Base-by-base conservation (phyloP, 2,329 filamentous ascomycete genomes). In the Penicillium sp. region DNA sequence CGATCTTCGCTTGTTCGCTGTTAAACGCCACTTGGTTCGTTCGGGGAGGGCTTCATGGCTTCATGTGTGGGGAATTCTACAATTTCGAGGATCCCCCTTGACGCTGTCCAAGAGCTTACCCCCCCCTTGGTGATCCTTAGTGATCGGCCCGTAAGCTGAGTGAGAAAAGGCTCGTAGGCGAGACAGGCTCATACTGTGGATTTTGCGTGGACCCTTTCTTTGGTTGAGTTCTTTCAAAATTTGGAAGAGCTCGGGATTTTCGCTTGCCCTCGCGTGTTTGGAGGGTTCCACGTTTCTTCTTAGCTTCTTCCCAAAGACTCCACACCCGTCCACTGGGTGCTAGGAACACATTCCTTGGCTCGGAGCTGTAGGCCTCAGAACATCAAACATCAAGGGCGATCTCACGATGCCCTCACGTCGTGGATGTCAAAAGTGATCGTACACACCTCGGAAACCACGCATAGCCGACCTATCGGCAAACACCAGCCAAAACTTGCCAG, bases 401-500 rank as follows among this genome's bases (percentile, higher is more conserved):
- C 36, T 39, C 36, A 9, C 12, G 6, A 16, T 28, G 28, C 23
- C 24, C 41, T 18, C 16, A 39, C 3, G 13, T 33, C 31, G 12
- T 15, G 3, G 15, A 15, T 33, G 31, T 38, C 6, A 21, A 3
- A 9, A 13, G 16, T 4, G 12, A 39, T 39, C 10, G 9, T 10
- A 38, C n/a, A 39, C 6, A 39, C 12, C 36, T 2, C 34, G 10
- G 4, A 38, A 6, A 39, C 13, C 36, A 39, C 38, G 43, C 45
- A 54, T 50, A 49, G 51, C 58, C 59, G 59, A 39, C 47, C 41
- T 38, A 44, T 55, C 58, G 58, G 56, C 59, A 55, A 58, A 45
- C 5, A 5, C 29, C 31, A 45, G 34, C 38, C 36, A 38, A 46
- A 28, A 41, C 49, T 39, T 53, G 42, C 53, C 54, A 21, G 26